Base-by-base conservation (phyloP, 177 flowering plant species). In the Vitis hybrid region DNA sequence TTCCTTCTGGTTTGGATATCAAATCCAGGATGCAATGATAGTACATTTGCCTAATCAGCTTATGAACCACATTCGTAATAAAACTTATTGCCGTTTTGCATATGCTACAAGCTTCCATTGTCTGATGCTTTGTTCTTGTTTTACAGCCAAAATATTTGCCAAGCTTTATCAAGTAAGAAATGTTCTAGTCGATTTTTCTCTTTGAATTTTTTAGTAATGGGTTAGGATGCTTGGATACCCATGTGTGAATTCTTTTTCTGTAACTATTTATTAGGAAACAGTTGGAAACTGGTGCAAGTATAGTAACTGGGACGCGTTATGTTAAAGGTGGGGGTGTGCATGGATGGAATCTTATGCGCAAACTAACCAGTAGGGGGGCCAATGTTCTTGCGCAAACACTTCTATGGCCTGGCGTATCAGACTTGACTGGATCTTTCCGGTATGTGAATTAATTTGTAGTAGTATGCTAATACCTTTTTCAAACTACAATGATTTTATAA, bases 301-400 rank as follows among this genome's bases (percentile, higher is more conserved):
- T 93, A 75, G 99, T 93, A 64, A 93, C 98, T 48, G 98, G 99
- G 61, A 93, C 99, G 55, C 83, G 99, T 16, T 96, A 96, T 81
- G 97, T 96, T 56, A 78, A 71, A 78, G 97, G 98, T 76, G 99
- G 99, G 64, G 98, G 98, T 67, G 97, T 96, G 31, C 97, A 93
- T 77, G 98, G 99, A n/a, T 96, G 98, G 99, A 96, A 81, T 76
- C 90, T 96, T 57, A 91, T 90, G 98, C 97, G 98, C 66, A 96
- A 96, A 75, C 78, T 96, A 77, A 96, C 99, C 8, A 92, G 99
- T 75, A 87, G 99, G 62, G 98, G 98, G 68, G 99, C 99, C 26
- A 93, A 93, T 85, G 97, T 93, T 71, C 97, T 93, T 63, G 98
- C 98, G 29, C 98, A 96, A 19, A 96, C 99, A 55, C 79, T 96